Base-by-base conservation (phyloP, 768 basidiomycete genomes). In the Astraeus odoratus region DNA sequence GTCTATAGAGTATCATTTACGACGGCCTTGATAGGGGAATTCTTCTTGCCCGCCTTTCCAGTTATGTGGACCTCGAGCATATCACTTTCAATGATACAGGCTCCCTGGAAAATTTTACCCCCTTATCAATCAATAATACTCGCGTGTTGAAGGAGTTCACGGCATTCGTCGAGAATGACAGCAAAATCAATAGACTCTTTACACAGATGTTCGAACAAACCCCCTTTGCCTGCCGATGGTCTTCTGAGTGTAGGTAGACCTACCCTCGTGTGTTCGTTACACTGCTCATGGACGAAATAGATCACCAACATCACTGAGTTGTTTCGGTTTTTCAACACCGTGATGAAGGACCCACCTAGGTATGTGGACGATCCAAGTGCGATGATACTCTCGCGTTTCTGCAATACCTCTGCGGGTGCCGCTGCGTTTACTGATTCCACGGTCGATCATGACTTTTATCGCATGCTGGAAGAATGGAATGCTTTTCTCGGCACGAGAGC, bases 401-500 rank as follows among this genome's bases (percentile, higher is more conserved):
- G 39, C n/a, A 18, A 39, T 24, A 39, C 39, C 12, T 12, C 15
- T 15, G 10, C 39, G 10, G 39, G 39, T 12, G 24, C 10, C 24
- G 18, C n/a, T n/a, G 39, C 24, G 5, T 39, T 39, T 16, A 26
- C 18, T 8, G 12, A 39, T 18, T 24, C 39, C 4, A 58, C 58
- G 38, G 68, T 81, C 43, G 81, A 82, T 46, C 51, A 37, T 0
- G 54, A 64, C 39, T 57, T 80, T 49, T 72, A 75, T 51, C 68
- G 67, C 29, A 57, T 81, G 42, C 68, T 81, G 48, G 60, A 73
- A 34, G 64, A 61, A 19, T 83, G 80, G 77, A 62, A 65, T 8
- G 50, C 43, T 9, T 80, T 64, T 64, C 72, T 82, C 38, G 54
- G 55, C 5, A 71, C 73, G 1, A 58, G 64, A 2, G 66, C 56